phyloP scores from a whole-genome alignment of 371 early-diverging fungal species.

The Mucor plumbeus region DNA sequence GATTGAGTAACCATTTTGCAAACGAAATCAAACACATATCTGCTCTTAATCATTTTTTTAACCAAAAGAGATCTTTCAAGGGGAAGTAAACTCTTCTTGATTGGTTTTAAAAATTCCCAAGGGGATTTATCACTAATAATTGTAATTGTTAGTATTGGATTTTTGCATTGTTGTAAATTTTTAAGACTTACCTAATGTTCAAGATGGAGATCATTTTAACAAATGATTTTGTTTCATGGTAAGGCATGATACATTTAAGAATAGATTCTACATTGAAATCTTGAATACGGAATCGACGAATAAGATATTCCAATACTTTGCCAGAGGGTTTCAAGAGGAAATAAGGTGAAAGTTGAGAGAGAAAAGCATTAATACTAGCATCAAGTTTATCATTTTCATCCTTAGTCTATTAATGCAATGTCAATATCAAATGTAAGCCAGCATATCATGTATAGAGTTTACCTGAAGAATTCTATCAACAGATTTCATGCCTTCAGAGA shows the following conservation, averaged over 20 bases:
- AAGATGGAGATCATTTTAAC: slow-evolving; percentile 79
- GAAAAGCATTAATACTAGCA: slow-evolving; percentile 72
- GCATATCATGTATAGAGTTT: no score
- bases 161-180: neutral
- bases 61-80: slow-evolving; percentile 68
- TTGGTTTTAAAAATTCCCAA: slow-evolving; percentile 70
- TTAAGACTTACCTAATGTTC: slow-evolving; percentile 57
- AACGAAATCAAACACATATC: slow-evolving; percentile 69
- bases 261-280: slow-evolving; percentile 86
- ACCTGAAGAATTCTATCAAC: slow-evolving; percentile 79
- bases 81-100: slow-evolving; percentile 64
- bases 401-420: slow-evolving; percentile 58
- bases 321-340: slow-evolving; percentile 82
- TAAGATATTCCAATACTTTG: slow-evolving; percentile 92
- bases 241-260: slow-evolving; percentile 83
- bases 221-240: slow-evolving; percentile 91
- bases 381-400: slow-evolving; percentile 86
- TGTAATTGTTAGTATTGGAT: neutral
- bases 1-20: slow-evolving; percentile 61
- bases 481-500: slow-evolving; percentile 80
- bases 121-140: slow-evolving; percentile 57
- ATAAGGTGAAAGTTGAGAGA: slow-evolving; percentile 81
- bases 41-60: slow-evolving; percentile 59
- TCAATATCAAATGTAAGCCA: neutral
- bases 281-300: slow-evolving; percentile 88